These are phyloP conservation scores for Colletotrichum phormii DNA, from an alignment of 2,329 filamentous ascomycete genomes.

Conservation along the genomic window DNA sequence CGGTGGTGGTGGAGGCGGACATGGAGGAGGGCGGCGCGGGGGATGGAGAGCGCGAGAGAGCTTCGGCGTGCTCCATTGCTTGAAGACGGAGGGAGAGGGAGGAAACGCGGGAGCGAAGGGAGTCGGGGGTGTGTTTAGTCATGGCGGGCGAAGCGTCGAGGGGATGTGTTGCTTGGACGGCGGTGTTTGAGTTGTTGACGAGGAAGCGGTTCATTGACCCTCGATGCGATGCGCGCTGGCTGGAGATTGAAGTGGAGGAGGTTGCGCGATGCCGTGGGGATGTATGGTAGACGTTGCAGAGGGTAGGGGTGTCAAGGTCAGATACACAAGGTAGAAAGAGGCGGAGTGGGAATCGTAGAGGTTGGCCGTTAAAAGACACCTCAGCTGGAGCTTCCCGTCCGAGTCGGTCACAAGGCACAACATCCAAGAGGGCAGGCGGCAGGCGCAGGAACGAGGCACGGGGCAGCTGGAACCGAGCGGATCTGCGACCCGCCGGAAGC, in stretches of 20 bases:
- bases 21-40: constrained; percentile 39
- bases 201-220: constrained; percentile 19
- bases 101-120: constrained; percentile 56
- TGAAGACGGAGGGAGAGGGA: constrained; percentile 58
- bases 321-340: neutral
- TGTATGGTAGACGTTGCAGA: neutral
- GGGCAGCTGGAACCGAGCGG: neutral
- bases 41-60: constrained; percentile 36
- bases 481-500: constrained; percentile 19
- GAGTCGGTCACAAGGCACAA: neutral
- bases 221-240: neutral
- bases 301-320: neutral
- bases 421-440: neutral
- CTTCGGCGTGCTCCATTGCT: constrained; percentile 42
- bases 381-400: constrained; percentile 26
- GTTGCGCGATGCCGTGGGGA: neutral
- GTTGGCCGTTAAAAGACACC: constrained; percentile 21
- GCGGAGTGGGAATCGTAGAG: neutral
- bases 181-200: neutral
- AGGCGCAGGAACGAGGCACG: no score
- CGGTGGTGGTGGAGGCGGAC: constrained; percentile 42
- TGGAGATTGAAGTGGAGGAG: neutral
- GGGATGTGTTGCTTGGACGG: constrained; percentile 3
- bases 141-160: constrained; percentile 44
- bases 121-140: constrained; percentile 59